These are phyloP conservation scores for Pinus taeda DNA, from an alignment of 75 land plant genomes.

Conservation along the genomic window DNA sequence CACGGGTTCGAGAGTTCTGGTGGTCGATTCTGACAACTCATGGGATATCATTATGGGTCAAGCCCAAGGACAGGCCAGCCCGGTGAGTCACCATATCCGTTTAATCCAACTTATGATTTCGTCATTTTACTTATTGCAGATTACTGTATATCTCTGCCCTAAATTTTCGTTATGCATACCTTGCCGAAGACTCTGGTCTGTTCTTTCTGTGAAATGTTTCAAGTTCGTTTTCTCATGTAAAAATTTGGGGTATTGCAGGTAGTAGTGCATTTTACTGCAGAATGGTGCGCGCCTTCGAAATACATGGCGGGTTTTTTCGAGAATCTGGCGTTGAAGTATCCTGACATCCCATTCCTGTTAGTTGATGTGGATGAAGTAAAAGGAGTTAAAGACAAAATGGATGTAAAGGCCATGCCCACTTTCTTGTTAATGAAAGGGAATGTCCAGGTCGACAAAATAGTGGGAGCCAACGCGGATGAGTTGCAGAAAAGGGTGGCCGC, in stretches of 20 bases:
- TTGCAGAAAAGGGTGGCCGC: slow-evolving; percentile 37
- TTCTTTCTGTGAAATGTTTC: not conserved
- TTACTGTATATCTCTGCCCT: slow-evolving; percentile 6
- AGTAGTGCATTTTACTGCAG: slow-evolving; percentile 49
- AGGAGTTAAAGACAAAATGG: slow-evolving; percentile 37
- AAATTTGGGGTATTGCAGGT: slow-evolving; percentile 20
- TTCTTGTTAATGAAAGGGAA: slow-evolving; percentile 28
- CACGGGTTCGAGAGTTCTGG: slow-evolving; percentile 31
- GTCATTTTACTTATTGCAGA: no score
- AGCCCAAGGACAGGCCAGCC: slow-evolving; percentile 39
- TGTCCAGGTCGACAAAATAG: slow-evolving; percentile 22
- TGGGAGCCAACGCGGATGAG: slow-evolving; percentile 64
- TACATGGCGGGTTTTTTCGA: slow-evolving; percentile 48
- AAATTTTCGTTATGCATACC: not conserved
- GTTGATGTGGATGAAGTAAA: slow-evolving; percentile 58
- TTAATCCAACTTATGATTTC: no score
- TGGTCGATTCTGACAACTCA: slow-evolving; percentile 37
- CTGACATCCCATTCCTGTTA: slow-evolving; percentile 32
- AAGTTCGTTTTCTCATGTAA: not conserved
- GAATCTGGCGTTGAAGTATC: slow-evolving; percentile 37
- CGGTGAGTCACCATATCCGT: slow-evolving; percentile 14
- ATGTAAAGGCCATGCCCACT: slow-evolving; percentile 68
- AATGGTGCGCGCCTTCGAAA: slow-evolving; percentile 58
- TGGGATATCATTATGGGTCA: slow-evolving; percentile 43
- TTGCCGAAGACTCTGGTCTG: not conserved